These are phyloP conservation scores for Microdochium bolleyi DNA, from an alignment of 2,329 filamentous ascomycete genomes.

Conservation along the genomic window DNA sequence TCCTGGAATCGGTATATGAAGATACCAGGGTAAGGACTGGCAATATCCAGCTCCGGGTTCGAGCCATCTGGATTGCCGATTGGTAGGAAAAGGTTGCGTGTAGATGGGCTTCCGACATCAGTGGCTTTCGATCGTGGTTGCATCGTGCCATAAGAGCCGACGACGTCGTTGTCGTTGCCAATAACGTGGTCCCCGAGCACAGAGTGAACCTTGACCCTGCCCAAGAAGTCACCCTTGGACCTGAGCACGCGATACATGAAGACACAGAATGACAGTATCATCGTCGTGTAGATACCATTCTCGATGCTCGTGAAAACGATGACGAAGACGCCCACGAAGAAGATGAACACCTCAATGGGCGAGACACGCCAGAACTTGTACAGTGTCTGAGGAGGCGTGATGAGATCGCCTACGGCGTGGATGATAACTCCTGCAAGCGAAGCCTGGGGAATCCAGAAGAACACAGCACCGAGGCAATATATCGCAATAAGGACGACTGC, in stretches of 20 bases:
- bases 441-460: conserved; percentile 86
- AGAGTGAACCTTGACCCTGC: conserved; percentile 75
- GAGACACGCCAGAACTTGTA: conserved; percentile 96
- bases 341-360: conserved; percentile 83
- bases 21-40: conserved; percentile 79
- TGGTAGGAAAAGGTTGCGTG: conserved; percentile 79
- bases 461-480: conserved; percentile 79
- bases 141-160: conserved; percentile 51
- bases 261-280: conserved; percentile 67
- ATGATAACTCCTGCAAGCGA: conserved; percentile 85
- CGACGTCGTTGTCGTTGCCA: conserved; percentile 46
- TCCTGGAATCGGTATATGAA: conserved; percentile 95
- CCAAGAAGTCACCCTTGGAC: conserved; percentile 76
- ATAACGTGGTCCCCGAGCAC: conserved; percentile 69
- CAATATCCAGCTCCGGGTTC: conserved; percentile 74
- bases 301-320: conserved; percentile 87
- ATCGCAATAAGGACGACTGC: conserved; percentile 80
- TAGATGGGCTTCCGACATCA: conserved; percentile 32
- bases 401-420: conserved; percentile 86
- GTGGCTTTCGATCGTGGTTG: conserved; percentile 18
- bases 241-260: conserved; percentile 79
- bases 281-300: conserved; percentile 83
- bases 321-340: conserved; percentile 86
- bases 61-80: conserved; percentile 83
- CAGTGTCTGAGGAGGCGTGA: conserved; percentile 83